A percentile compares a stretch with the other conserved stretches of the same genome.
Evolutionary conservation across 78 protist species (phyloP).

Genomic region (Dictyostelium brefeldianum): DNA sequence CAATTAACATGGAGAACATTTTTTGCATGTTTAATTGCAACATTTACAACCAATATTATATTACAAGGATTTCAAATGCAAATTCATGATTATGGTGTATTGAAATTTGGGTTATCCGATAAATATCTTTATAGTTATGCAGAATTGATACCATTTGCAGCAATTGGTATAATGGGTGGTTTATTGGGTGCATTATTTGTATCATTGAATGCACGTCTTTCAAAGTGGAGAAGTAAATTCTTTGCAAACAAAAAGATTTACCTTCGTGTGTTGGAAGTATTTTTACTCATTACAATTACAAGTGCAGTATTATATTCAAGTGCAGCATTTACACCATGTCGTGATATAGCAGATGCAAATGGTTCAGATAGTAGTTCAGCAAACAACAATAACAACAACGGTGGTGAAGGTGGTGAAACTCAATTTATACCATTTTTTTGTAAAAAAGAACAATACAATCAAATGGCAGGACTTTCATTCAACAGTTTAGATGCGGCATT

Average conservation of each 20-base stretch:
- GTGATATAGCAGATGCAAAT: background rate
- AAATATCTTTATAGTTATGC: conserved; percentile 54
- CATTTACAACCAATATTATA: conserved; percentile 82
- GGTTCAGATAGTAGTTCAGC: background rate
- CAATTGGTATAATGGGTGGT: conserved; percentile 71
- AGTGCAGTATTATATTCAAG: conserved; percentile 7
- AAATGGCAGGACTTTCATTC: conserved; percentile 91
- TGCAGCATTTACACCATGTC: conserved; percentile 32
- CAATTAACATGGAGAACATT: conserved; percentile 96
- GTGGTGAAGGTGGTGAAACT: background rate
- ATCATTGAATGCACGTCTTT: conserved; percentile 33
- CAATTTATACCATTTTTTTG: conserved; percentile 1
- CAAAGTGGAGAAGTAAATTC: conserved; percentile 40
- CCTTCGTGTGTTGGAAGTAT: conserved; percentile 27
- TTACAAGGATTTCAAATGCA: conserved; percentile 69
- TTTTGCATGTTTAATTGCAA: conserved; percentile 84
- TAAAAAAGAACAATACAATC: conserved; percentile 82
- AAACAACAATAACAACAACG: background rate
- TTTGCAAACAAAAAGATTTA: conserved; percentile 34
- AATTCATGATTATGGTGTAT: conserved; percentile 78
- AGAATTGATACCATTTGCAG: conserved; percentile 65
- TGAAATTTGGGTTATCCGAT: conserved; percentile 75
- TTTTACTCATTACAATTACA: conserved; percentile 53
- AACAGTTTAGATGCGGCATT: conserved; percentile 80
- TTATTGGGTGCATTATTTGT: conserved; percentile 78